These are phyloP conservation scores for Misopates orontium DNA, from an alignment of 257 asterid genomes.

Conservation along the genomic window DNA sequence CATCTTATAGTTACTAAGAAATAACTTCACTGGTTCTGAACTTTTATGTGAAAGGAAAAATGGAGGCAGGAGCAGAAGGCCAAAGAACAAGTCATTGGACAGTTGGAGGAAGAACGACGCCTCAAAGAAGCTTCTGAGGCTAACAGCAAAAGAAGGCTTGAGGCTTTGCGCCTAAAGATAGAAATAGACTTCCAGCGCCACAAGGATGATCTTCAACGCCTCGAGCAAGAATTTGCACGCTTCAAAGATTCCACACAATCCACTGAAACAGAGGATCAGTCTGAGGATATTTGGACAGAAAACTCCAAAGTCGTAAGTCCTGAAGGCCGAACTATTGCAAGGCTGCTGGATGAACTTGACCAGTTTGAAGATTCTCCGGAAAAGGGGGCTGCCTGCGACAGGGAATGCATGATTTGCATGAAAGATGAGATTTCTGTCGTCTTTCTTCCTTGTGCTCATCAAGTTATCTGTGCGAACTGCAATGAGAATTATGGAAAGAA, in stretches of 20 bases:
- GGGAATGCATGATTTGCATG: constrained; percentile 79
- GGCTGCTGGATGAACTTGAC: constrained; percentile 60
- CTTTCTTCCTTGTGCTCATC: constrained; percentile 91
- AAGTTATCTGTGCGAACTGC: constrained; percentile 77
- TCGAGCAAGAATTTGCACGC: constrained; percentile 74
- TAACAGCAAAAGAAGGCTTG: constrained; percentile 72
- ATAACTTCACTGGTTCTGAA: constrained; percentile 29
- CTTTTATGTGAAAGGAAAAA: constrained; percentile 55
- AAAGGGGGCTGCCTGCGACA: constrained; percentile 47
- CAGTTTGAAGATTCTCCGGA: constrained; percentile 46
- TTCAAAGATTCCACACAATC: constrained; percentile 58
- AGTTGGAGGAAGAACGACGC: constrained; percentile 73
- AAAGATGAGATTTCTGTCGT: constrained; percentile 85
- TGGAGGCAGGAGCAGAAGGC: constrained; percentile 80
- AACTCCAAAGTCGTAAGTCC: constrained; percentile 42
- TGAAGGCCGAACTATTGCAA: constrained; percentile 52
- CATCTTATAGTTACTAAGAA: constrained; percentile 8
- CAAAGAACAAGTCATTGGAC: constrained; percentile 54
- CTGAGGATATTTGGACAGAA: background rate
- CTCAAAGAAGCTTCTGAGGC: constrained; percentile 77
- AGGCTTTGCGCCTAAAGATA: constrained; percentile 71
- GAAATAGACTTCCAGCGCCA: constrained; percentile 92
- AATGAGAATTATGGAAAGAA: constrained; percentile 66
- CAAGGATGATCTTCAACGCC: constrained; percentile 84
- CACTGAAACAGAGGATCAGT: constrained; percentile 40